These are phyloP conservation scores for Calophaca sinica DNA, from an alignment of 306 rosid genomes.

Conservation along the genomic window DNA sequence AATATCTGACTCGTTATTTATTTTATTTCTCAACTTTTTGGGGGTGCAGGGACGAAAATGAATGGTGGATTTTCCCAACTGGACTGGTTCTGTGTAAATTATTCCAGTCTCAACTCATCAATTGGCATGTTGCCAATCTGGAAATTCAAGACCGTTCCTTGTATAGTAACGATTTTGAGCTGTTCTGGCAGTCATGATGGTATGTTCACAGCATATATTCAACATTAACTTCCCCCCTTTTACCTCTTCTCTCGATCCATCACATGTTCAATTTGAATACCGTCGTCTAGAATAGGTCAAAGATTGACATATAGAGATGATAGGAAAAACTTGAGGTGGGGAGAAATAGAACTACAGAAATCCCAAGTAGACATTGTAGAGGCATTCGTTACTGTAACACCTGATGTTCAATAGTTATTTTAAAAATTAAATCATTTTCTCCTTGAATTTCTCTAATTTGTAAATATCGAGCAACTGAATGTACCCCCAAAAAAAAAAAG, in stretches of 20 bases:
- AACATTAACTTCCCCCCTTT: constrained; percentile 50
- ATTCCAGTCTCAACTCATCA: constrained; percentile 87
- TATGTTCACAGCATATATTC: constrained; percentile 53
- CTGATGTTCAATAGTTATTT: constrained; percentile 49
- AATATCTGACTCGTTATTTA: constrained; percentile 29
- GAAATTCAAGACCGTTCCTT: constrained; percentile 99
- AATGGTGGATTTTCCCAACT: constrained; percentile 95
- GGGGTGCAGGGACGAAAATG: constrained; percentile 92
- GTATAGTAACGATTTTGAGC: constrained; percentile 94
- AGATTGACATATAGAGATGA: constrained; percentile 69
- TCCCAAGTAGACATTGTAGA: constrained; percentile 47
- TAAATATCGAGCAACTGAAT: constrained; percentile 49
- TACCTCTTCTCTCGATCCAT: constrained; percentile 44
- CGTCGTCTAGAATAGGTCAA: constrained; percentile 60
- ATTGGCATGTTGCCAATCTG: constrained; percentile 97
- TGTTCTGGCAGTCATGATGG: constrained; percentile 96
- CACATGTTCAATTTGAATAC: constrained; percentile 41
- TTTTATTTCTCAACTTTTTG: constrained; percentile 31
- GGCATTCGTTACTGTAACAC: constrained; percentile 62
- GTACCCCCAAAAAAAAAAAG: background rate
- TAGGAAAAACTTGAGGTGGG: constrained; percentile 55
- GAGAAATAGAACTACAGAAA: constrained; percentile 49
- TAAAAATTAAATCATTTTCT: constrained; percentile 30
- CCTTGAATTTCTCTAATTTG: constrained; percentile 48
- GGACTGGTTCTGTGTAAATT: constrained; percentile 90